Base-by-base conservation (phyloP, 352 stramenopile species). In the Pythium sp. region DNA sequence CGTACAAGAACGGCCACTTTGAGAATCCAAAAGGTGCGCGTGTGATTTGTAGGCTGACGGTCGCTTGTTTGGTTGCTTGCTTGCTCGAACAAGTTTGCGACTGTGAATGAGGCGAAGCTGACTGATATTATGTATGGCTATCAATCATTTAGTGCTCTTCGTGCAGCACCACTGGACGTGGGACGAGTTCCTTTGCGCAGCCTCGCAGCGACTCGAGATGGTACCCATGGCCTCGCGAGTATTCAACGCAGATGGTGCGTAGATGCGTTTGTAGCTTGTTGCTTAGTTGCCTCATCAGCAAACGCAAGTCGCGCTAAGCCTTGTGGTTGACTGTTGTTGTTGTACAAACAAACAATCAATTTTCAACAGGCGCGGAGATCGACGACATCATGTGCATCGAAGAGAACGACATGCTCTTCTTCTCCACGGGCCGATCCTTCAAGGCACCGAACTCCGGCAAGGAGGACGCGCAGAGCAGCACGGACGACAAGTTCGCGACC, bases 371-470 rank as follows among this genome's bases (percentile, higher is more conserved):
- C 51, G 85, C 88, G 20, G 87, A 95, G 68, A 91, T 96, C 62
- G 86, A 93, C 65, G 89, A 96, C 73, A 89, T 94, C 70, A 96
- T 95, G 89, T 92, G 87, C 77, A 95, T 97, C 36, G 89, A 97
- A 62, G 89, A 97, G 69, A 90, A 92, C 68, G 89, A 95, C 75
- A 94, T 95, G 74, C 81, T 95, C 36, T 97, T 97, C 72, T 91
- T 97, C 71, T 95, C 87, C 3, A 89, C 85, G 1, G 86, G 85
- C 0, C 80, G 75, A 22, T 89, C 87, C 15, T 96, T 94, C 64
- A 91, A 92, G 36, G 74, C 87, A 11, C 89, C 89, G 15, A 79
- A 74, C 34, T 84, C 80, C 2, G 76, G 70, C 1, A 75, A 72
- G 11, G 80, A 86, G 58, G 84, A 90, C 49, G 68, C 73, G 2